A percentile compares a stretch with the other conserved stretches of the same genome.
phyloP scores from a whole-genome alignment of 129 eudicot genomes.

The Solidago caesia region DNA sequence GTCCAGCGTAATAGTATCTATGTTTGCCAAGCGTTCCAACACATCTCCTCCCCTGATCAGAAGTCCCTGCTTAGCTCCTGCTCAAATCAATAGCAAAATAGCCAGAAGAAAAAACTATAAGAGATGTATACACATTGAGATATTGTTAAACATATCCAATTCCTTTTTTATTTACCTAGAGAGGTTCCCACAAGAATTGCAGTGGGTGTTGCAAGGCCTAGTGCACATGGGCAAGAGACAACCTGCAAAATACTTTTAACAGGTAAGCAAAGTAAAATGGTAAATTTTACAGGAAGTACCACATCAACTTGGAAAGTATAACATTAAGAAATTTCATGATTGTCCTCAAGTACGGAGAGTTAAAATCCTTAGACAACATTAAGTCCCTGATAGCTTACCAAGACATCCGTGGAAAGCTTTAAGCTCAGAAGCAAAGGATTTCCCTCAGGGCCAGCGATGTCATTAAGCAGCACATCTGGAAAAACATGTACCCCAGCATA shows the following conservation, averaged over 20 bases:
- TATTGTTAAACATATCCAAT: too few species aligned
- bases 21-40: constrained; percentile 82
- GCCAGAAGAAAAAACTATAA: background rate
- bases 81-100: constrained; percentile 11
- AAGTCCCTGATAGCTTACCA: constrained; percentile 52
- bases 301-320: background rate
- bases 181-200: constrained; percentile 98
- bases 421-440: constrained; percentile 80
- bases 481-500: constrained; percentile 67
- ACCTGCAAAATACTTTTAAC: constrained; percentile 48
- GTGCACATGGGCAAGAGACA: constrained; percentile 97
- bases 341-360: constrained; percentile 4
- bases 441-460: constrained; percentile 93
- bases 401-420: constrained; percentile 89
- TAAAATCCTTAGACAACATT: background rate
- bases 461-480: constrained; percentile 93
- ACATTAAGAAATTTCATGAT: background rate
- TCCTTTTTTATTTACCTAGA: constrained; percentile 47
- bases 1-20: constrained; percentile 72
- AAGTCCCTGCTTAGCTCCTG: constrained; percentile 97
- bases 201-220: constrained; percentile 98
- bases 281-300: background rate
- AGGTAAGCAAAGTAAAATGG: background rate
- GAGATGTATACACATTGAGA: background rate
- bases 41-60: constrained; percentile 96